Evolutionary conservation across 225 moss, liverwort and hornwort genomes (phyloP).

Genomic region (Pseudoscleropodium purum): DNA sequence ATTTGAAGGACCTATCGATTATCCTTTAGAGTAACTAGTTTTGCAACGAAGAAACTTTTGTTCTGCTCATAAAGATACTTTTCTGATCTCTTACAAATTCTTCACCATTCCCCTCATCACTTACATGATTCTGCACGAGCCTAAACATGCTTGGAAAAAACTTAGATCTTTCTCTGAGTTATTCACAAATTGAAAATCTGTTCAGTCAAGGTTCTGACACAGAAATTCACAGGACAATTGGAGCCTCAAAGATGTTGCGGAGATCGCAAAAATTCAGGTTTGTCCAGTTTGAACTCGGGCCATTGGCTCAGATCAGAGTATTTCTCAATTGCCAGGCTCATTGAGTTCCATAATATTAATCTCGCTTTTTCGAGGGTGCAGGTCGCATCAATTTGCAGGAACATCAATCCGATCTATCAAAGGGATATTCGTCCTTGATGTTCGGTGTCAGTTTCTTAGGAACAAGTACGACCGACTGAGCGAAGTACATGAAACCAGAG

Average conservation of each 20-base stretch:
- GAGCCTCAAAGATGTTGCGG: neutral
- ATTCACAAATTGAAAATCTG: neutral
- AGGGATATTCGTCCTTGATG: no score
- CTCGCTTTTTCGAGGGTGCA: no score
- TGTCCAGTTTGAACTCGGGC: no score
- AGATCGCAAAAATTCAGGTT: neutral
- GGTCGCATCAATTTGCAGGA: neutral
- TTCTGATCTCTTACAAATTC: neutral
- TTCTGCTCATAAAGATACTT: neutral
- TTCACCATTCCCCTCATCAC: neutral
- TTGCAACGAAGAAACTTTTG: neutral
- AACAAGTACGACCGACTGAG: neutral
- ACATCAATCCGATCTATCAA: neutral
- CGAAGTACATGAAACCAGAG: neutral
- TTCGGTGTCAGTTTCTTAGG: no score
- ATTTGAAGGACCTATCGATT: no score
- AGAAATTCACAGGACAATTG: neutral
- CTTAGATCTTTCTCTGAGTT: neutral
- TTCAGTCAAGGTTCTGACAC: no score
- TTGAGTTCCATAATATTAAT: neutral
- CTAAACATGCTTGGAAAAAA: neutral
- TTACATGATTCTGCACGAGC: no score
- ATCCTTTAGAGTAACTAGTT: neutral
- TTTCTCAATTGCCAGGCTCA: neutral
- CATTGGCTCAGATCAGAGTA: no score